Evolutionary conservation across 2,329 filamentous ascomycete species (phyloP), one percentile per base, ranked within the genome.

Genomic region (Aschersonia sp.): DNA sequence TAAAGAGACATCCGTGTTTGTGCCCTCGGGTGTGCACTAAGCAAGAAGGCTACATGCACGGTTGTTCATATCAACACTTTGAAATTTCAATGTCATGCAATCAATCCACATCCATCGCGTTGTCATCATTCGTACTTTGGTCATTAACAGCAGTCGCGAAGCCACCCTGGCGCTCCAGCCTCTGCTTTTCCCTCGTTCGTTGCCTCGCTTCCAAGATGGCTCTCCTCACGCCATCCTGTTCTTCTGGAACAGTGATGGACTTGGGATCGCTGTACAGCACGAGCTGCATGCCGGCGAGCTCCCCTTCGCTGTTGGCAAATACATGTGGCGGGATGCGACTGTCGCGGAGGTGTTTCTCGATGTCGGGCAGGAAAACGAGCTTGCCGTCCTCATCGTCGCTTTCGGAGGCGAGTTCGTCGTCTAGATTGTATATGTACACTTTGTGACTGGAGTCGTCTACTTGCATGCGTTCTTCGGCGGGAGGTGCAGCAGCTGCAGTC

Each of bases 361-460:
- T 85, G 60, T 94, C 86, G 0, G 88, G 82, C 1, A 94, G 74
- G 68, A 96, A 89, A 59, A 89, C 73, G 44, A 94, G 75, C 54
- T 71, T 75, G 54, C 76, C 74, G 29, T 77, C 71, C 51, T 75
- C 52, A 9, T 64, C 61, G 4, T 44, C 42, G 54, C 55, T 64
- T 51, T 65, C 66, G 5, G 68, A 69, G 10, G 83, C 82, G 32
- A 97, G 76, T 66, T 97, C 91, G 56, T 84, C 84, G 60, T 94
- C 89, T 7, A 98, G 73, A 64, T 94, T 82, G 70, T 89, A 83
- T 56, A 98, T 89, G 72, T 92, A 96, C 51, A 96, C 80, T 59
- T 84, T 86, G 68, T 94, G 75, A 58, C 85, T 85, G 32, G 85
- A 83, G 65, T 95, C 83, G 66, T 97, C 89, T 51, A 97, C 62